Base-by-base conservation (phyloP, 768 basidiomycete species). In the Rhodotorula sphaerocarpa region DNA sequence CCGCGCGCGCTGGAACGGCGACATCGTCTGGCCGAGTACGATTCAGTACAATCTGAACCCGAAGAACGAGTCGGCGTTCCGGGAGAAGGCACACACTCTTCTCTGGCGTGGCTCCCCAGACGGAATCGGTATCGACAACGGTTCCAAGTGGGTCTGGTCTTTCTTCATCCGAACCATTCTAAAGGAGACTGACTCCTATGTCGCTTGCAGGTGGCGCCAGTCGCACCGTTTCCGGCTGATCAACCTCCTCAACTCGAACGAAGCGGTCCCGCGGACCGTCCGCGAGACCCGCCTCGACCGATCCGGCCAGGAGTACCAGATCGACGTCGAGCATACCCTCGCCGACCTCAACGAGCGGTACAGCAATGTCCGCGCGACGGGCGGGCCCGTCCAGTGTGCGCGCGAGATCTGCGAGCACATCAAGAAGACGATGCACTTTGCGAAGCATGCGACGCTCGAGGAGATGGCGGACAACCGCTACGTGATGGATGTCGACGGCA, bases 401-500 rank as follows among this genome's bases (percentile, higher is more conserved):
- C 59, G 51, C 12, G 46, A 56, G 5, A 43, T 62, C 61, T 58
- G 56, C 42, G 54, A 42, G 20, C 47, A 45, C 44, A 55, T 67
- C 55, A 36, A 18, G 15, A 46, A 48, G 46, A 59, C 46, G 48
- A 28, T 57, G 31, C 48, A 61, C 45, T 61, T 63, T 21, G 28
- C 27, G 14, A 21, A 15, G 41, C 50, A 59, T 31, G 30, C 23
- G 12, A 27, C 30, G 1, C 14, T 59, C 41, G 57, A 59, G 50
- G 50, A 51, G 30, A 59, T 59, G 57, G 42, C 23, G 78, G 83
- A 52, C 57, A 87, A 90, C 78, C 92, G 92, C 77, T 88, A 91
- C 71, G 79, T 92, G 45, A 75, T 90, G 59, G 91, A 95, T 75
- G 61, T 96, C 57, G 91, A 95, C 71, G 91, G 91, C 15, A 91